These are phyloP conservation scores for Gossypium davidsonii DNA, from an alignment of 441 rosid species.

Conservation along the genomic window DNA sequence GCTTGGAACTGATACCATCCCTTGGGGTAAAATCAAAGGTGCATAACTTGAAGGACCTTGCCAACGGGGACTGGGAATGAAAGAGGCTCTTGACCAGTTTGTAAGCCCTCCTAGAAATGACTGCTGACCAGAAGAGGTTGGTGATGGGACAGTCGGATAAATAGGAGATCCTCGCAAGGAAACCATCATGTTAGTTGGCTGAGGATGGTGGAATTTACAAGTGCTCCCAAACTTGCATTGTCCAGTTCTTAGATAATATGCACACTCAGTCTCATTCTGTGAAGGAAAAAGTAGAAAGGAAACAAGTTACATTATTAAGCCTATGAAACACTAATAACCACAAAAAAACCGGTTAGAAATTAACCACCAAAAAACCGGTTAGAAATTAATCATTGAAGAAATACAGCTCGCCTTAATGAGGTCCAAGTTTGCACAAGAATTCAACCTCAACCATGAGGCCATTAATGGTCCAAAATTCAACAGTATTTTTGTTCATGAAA, in stretches of 20 bases:
- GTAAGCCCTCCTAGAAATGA: conserved; percentile 65
- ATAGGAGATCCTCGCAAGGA: conserved; percentile 67
- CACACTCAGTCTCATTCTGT: conserved; percentile 85
- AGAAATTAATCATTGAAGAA: not conserved
- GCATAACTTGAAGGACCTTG: conserved; percentile 88
- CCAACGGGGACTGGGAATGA: conserved; percentile 91
- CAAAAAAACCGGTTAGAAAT: not conserved
- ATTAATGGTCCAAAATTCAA: not conserved
- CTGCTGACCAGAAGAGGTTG: conserved; percentile 70
- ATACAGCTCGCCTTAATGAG: conserved; percentile 1
- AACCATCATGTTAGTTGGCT: conserved; percentile 78
- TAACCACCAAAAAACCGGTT: not conserved
- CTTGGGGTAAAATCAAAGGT: conserved; percentile 82
- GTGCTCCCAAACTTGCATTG: conserved; percentile 92
- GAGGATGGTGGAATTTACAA: conserved; percentile 98
- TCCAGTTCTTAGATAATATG: conserved; percentile 92
- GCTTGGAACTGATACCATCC: conserved; percentile 84
- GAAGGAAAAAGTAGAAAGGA: conserved; percentile 7
- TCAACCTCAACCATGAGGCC: not conserved
- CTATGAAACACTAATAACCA: not conserved
- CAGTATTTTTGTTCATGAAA: not conserved
- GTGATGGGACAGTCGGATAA: conserved; percentile 68
- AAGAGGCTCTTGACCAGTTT: conserved; percentile 89
- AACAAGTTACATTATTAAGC: conserved; percentile 1
- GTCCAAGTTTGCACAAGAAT: not conserved